Evolutionary conservation across 345 rosid species (phyloP).

Genomic region (Heritiera fomes): DNA sequence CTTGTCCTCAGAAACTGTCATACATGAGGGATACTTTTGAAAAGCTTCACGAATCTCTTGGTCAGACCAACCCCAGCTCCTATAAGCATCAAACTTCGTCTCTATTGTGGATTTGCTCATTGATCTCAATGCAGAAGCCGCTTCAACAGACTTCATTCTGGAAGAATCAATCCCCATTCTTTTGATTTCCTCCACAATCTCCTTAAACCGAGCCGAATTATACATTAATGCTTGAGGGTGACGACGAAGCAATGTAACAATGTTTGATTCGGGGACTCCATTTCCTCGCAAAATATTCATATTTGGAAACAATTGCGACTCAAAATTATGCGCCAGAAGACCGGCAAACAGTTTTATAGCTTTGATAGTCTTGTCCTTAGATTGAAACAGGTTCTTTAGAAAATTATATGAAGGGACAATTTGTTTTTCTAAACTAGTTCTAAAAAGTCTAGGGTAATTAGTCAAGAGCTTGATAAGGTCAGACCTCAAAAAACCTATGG

Average conservation of each 20-base stretch:
- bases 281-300: conserved; percentile 16
- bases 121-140: not conserved
- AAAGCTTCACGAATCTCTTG: conserved; percentile 22
- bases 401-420: conserved; percentile 11
- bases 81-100: conserved; percentile 21
- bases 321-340: not conserved
- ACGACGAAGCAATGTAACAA: not conserved
- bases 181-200: conserved; percentile 22
- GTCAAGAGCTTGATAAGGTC: conserved; percentile 14
- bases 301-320: not conserved
- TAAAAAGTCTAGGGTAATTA: not conserved
- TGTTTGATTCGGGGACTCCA: conserved; percentile 28
- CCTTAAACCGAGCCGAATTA: not conserved
- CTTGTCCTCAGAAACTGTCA: conserved; percentile 25
- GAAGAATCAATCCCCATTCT: conserved; percentile 32
- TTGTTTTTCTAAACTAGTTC: conserved; percentile 7
- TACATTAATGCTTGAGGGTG: not conserved
- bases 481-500: conserved; percentile 20
- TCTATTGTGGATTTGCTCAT: conserved; percentile 28
- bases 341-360: not conserved
- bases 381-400: conserved; percentile 17
- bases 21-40: conserved; percentile 1
- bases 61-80: conserved; percentile 28
- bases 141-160: conserved; percentile 5
- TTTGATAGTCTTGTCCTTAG: not conserved